Percentiles rank a stretch among this genome's conserved stretches.
These are phyloP conservation scores for Maudiozyma serrabonitensis DNA, from an alignment of 805 yeast species.

Conservation along the genomic window DNA sequence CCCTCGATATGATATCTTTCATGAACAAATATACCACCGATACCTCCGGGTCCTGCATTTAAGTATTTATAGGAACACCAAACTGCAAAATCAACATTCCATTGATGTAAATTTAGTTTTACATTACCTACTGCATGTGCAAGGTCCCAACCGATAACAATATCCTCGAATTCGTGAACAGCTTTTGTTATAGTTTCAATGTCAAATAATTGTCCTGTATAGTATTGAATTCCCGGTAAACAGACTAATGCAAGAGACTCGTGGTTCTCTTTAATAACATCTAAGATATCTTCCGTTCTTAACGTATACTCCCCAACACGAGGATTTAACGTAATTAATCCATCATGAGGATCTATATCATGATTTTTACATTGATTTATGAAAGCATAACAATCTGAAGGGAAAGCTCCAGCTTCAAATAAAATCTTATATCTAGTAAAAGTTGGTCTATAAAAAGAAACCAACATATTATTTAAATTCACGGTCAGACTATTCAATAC, in stretches of 20 bases:
- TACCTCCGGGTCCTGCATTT: slow-evolving; percentile 90
- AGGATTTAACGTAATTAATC: slow-evolving; percentile 57
- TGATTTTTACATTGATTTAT: slow-evolving; percentile 59
- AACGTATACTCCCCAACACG: slow-evolving; percentile 47
- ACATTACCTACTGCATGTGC: slow-evolving; percentile 95
- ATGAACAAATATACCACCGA: slow-evolving; percentile 78
- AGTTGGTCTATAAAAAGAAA: slow-evolving; percentile 64
- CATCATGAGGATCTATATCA: slow-evolving; percentile 42
- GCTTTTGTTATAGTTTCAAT: slow-evolving; percentile 57
- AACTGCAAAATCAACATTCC: slow-evolving; percentile 88
- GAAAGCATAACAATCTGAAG: slow-evolving; percentile 85
- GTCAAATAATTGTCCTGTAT: slow-evolving; percentile 82
- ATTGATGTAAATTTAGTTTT: slow-evolving; percentile 64
- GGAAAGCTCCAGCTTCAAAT: slow-evolving; percentile 82
- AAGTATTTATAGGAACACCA: slow-evolving; percentile 92
- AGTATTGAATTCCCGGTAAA: slow-evolving; percentile 84
- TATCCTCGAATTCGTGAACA: slow-evolving; percentile 40
- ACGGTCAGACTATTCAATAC: slow-evolving; percentile 79
- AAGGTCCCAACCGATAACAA: slow-evolving; percentile 83
- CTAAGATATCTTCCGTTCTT: slow-evolving; percentile 53
- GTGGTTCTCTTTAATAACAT: slow-evolving; percentile 43
- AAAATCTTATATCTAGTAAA: slow-evolving; percentile 51
- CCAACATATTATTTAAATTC: slow-evolving; percentile 65
- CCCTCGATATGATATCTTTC: slow-evolving; percentile 29
- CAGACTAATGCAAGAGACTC: slow-evolving; percentile 64